Conservation (phyloP, 257 asterid species). For the Primulina huaijiensis region DNA sequence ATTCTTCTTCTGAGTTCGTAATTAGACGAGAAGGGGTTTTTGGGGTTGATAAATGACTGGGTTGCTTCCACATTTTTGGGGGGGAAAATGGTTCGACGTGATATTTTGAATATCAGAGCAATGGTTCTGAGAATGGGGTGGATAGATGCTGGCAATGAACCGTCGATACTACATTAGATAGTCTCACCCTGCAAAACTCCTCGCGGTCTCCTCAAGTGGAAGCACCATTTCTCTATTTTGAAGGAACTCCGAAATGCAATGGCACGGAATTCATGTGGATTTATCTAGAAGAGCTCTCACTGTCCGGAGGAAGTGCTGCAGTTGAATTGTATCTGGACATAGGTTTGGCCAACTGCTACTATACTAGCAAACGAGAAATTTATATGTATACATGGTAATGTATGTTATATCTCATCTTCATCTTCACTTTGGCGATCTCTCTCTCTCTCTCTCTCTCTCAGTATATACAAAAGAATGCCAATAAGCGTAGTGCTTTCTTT, state of each 20-base stretch:
- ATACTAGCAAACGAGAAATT: not conserved
- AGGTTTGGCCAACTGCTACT: not conserved
- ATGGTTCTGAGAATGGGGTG: not conserved
- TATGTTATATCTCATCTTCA: not conserved
- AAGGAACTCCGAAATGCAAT: not conserved
- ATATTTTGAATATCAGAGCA: no score
- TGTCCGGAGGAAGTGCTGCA: not conserved
- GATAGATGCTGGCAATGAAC: not conserved
- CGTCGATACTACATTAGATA: not conserved
- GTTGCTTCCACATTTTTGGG: not conserved
- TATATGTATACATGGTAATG: no score
- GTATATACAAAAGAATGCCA: not conserved
- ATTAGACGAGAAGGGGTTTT: conserved; percentile 63
- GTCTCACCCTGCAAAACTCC: not conserved
- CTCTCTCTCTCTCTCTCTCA: not conserved
- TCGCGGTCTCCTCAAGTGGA: no score
- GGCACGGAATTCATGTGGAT: not conserved
- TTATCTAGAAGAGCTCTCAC: no score
- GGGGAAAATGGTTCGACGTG: not conserved
- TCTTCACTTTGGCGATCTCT: not conserved
- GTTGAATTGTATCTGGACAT: not conserved
- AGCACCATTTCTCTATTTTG: not conserved
- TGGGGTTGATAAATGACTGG: conserved; percentile 40
- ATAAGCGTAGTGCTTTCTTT: not conserved
- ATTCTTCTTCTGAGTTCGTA: conserved; percentile 62